These are phyloP conservation scores for Apiosordaria backusii DNA, from an alignment of 495 filamentous ascomycete species.

Conservation along the genomic window DNA sequence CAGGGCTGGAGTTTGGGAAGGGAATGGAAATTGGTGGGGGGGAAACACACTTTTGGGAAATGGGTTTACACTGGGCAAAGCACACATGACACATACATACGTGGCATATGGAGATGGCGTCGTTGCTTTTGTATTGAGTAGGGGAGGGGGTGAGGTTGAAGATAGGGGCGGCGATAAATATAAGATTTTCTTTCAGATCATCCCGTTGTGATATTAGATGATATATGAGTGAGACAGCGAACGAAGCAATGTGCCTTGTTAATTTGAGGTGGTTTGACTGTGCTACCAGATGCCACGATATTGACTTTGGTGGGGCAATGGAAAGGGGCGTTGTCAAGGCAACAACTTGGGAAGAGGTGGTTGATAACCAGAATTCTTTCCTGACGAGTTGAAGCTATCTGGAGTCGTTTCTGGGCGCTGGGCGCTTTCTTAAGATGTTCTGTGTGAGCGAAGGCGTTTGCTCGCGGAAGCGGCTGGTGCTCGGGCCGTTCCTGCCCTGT, in stretches of 20 bases:
- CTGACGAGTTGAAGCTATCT: background rate
- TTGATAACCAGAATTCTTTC: background rate
- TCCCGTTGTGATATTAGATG: background rate
- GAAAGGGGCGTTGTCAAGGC: background rate
- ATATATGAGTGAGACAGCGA: background rate
- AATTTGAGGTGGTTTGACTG: background rate
- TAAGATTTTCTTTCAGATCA: background rate
- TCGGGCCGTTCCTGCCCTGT: background rate
- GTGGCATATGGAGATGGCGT: background rate
- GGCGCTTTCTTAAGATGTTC: background rate
- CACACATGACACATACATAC: background rate
- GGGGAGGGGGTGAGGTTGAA: background rate
- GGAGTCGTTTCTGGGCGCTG: background rate
- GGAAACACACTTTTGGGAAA: background rate
- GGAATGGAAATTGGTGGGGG: background rate
- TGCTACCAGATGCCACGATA: background rate
- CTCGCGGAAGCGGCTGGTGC: background rate
- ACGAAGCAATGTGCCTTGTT: background rate
- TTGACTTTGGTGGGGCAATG: background rate
- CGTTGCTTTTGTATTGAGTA: background rate
- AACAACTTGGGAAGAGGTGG: background rate
- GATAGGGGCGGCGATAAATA: background rate
- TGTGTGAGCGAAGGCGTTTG: background rate
- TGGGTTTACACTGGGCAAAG: background rate
- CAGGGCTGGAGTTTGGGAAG: background rate